These are phyloP conservation scores for Talaromyces wortmannii DNA, from an alignment of 495 filamentous ascomycete genomes.

Conservation along the genomic window DNA sequence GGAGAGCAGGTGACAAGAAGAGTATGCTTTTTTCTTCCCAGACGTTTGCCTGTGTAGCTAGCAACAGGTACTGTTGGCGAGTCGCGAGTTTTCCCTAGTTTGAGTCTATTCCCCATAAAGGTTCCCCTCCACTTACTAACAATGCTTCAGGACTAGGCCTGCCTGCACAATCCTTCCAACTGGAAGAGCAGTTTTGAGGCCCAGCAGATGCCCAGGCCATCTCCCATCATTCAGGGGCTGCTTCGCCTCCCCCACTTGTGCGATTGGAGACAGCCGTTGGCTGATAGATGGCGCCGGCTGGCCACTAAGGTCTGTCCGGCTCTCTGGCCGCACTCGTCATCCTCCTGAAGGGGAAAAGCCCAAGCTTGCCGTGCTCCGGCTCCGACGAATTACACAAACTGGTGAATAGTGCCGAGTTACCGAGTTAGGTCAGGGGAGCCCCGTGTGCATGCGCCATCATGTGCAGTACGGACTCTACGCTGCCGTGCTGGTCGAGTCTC, in stretches of 20 bases:
- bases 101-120: background rate
- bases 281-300: background rate
- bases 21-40: background rate
- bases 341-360: background rate
- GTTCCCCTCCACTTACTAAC: background rate
- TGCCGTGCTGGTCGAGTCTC: too few species aligned
- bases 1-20: background rate
- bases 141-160: background rate
- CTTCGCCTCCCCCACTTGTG: constrained; percentile 1
- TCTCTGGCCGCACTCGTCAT: background rate
- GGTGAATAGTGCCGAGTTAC: too few species aligned
- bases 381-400: background rate
- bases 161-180: background rate
- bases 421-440: too few species aligned
- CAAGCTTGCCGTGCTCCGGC: background rate
- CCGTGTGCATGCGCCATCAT: too few species aligned
- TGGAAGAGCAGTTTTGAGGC: background rate
- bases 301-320: constrained; percentile 1
- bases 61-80: background rate
- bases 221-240: constrained; percentile 3
- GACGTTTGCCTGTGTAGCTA: background rate
- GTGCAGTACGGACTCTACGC: too few species aligned
- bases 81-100: background rate
- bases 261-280: constrained; percentile 1
- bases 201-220: background rate